Evolutionary conservation across 2,329 filamentous ascomycete species (phyloP), one percentile per base, ranked within the genome.

Genomic region (Venturia aucupariae): DNA sequence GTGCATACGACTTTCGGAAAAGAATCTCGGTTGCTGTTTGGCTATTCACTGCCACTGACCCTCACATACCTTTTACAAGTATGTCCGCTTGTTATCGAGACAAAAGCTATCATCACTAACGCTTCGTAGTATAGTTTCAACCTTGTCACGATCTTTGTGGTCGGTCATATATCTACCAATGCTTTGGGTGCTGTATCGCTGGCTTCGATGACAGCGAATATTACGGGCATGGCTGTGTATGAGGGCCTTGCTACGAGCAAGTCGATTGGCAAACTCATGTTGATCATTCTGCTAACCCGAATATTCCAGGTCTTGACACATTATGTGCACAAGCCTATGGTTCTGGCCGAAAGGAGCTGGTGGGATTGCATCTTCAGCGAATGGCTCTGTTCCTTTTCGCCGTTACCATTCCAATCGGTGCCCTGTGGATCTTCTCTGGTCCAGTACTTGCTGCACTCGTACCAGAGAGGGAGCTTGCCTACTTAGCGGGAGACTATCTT

Each of bases 161-260:
- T 80, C 0, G 81, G 82, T 0, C 81, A 81, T 68, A 75, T 84
- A 10, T 77, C 51, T 19, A 57, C 51, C 27, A 77, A 81, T 68
- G 81, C 82, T 65, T 71, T 84, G 11, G 82, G 80, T 1, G 82
- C 81, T 0, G 80, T 81, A 0, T 81, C 78, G 63, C 70, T 84
- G 19, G 80, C 80, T 30, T 77, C 80, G 30, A 83, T 81, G 57
- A 83, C 81, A 0, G 80, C 82, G 67, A 83, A 81, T 66, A 83
- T 84, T 61, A 74, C 81, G 7, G 82, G 82, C 0, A 76, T 80
- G 24, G 78, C 82, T 1, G 72, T 81, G 27, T 79, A 79, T 65
- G 79, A 82, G 68, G 81, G 81, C 27, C 77, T 82, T 70, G 79
- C 80, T 11, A 82, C 80, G 0, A 78, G 77, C 42, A 44, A 27